Evolutionary conservation across 768 basidiomycete genomes (phyloP).

Genomic region (Astraeus odoratus): DNA sequence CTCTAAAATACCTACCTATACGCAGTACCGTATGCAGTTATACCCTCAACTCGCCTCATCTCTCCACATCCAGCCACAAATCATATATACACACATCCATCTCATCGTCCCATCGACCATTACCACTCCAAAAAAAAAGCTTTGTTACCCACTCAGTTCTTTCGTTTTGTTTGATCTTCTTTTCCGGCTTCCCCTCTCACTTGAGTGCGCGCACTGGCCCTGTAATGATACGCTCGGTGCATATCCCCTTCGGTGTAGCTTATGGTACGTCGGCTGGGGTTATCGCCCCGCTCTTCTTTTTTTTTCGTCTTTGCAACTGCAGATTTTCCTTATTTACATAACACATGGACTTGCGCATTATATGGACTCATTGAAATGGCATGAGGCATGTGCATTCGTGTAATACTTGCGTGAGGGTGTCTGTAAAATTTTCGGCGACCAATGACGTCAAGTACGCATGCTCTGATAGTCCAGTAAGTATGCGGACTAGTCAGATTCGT

Average conservation of each 20-base stretch:
- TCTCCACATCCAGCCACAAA: background rate
- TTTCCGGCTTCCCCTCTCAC: no score
- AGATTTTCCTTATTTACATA: background rate
- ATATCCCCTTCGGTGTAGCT: no score
- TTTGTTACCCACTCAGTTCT: background rate
- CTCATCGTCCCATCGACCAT: background rate
- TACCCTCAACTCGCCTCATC: background rate
- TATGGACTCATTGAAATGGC: background rate
- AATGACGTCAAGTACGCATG: no score
- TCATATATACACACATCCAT: background rate
- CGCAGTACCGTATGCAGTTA: background rate
- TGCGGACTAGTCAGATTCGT: no score
- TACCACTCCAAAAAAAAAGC: background rate
- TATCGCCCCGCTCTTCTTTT: background rate
- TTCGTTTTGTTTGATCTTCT: background rate
- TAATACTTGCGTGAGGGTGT: no score
- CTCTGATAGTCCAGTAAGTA: no score
- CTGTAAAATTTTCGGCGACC: no score
- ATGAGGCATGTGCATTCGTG: no score
- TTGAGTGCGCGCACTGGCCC: no score
- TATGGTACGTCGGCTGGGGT: background rate
- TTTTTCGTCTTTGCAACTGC: background rate
- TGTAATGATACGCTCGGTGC: no score
- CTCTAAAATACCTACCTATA: background rate
- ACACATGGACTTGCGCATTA: background rate